Evolutionary conservation across 371 early-diverging fungal genomes (phyloP).

Genomic region (Circinella minor): DNA sequence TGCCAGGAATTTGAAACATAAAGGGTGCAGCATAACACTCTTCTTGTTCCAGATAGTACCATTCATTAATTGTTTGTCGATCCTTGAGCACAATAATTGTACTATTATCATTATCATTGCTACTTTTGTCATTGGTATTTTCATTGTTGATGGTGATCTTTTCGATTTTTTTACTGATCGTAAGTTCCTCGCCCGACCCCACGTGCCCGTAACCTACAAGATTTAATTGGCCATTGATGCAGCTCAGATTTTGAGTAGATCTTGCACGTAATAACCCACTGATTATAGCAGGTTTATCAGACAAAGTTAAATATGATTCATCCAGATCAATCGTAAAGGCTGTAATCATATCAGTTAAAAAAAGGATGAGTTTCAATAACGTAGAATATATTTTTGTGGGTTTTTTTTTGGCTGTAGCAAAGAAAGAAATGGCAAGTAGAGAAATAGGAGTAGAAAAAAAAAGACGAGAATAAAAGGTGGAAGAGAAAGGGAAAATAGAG

Average conservation of each 20-base stretch:
- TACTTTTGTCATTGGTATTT: not conserved
- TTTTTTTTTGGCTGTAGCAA: not conserved
- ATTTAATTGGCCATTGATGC: not conserved
- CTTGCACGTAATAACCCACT: not conserved
- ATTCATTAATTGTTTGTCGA: not conserved
- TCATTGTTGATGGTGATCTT: too few relatives aligned
- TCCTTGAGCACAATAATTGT: not conserved
- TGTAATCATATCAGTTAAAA: not conserved
- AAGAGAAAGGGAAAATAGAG: not conserved
- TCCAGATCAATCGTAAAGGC: constrained; percentile 4
- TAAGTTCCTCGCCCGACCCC: not conserved
- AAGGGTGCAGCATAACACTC: not conserved
- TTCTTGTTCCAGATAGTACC: not conserved
- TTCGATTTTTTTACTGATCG: too few relatives aligned
- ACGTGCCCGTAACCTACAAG: not conserved
- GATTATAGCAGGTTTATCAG: not conserved
- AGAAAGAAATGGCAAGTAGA: not conserved
- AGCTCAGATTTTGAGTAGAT: not conserved
- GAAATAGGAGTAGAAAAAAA: not conserved
- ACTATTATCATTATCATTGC: not conserved
- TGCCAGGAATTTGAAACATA: not conserved
- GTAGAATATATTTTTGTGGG: not conserved
- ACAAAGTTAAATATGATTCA: constrained; percentile 1
- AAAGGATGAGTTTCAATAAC: not conserved
- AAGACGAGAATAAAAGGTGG: not conserved